Conservation (phyloP, 1,284 basidiomycete genomes). For the Ustilago vetiveriae region DNA sequence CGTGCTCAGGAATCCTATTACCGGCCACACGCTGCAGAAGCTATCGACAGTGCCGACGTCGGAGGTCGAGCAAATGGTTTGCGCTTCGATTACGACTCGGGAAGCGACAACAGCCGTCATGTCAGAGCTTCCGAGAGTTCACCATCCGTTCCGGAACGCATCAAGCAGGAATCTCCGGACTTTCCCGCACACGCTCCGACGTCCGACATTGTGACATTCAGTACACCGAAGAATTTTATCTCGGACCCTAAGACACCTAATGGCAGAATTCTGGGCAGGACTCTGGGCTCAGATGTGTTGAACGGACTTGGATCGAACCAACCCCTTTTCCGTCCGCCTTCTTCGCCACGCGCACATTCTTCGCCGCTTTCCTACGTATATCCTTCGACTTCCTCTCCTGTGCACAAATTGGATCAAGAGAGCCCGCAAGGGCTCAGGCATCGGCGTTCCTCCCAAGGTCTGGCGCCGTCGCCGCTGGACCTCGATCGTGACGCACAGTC, state of each 20-base stretch:
- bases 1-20: constrained; percentile 23
- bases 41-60: constrained; percentile 21
- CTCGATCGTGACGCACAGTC: constrained; percentile 12
- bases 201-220: background rate
- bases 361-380: background rate
- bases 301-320: constrained; percentile 2
- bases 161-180: constrained; percentile 7
- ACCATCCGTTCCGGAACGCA: background rate
- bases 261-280: background rate
- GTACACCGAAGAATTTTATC: constrained; percentile 6
- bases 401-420: background rate
- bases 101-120: background rate
- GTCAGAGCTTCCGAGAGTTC: background rate
- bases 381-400: background rate
- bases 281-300: background rate
- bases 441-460: background rate
- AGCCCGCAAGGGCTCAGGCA: constrained; percentile 1
- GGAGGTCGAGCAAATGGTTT: constrained; percentile 16
- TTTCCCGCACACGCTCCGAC: background rate
- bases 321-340: constrained; percentile 5
- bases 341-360: constrained; percentile 10
- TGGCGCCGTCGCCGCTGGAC: constrained; percentile 16
- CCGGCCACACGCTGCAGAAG: constrained; percentile 26
- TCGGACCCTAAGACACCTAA: constrained; percentile 1
- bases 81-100: constrained; percentile 19